These are phyloP conservation scores for Sphenostylis stenocarpa DNA, from an alignment of 306 rosid genomes.

Conservation along the genomic window DNA sequence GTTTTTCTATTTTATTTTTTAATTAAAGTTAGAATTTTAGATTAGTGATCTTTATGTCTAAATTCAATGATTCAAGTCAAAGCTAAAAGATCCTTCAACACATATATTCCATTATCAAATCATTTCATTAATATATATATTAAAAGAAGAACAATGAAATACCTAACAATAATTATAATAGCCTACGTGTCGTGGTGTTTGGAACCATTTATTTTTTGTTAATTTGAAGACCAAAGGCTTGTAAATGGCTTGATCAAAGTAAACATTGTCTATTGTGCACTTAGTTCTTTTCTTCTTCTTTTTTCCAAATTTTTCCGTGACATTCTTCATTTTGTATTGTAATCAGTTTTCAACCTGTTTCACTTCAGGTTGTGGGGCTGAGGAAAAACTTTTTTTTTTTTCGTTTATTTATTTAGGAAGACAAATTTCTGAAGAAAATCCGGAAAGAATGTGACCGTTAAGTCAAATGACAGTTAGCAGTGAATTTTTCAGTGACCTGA, in stretches of 20 bases:
- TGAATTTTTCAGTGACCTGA: neutral
- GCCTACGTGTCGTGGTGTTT: no score
- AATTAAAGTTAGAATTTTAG: neutral
- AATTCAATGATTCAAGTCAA: neutral
- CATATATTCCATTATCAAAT: neutral
- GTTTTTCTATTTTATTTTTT: neutral
- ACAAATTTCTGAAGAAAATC: neutral
- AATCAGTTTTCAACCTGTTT: neutral
- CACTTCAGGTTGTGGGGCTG: neutral
- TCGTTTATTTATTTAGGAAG: neutral
- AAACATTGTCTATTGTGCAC: no score
- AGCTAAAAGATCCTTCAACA: neutral
- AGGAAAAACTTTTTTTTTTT: neutral
- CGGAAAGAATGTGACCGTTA: constrained; percentile 7
- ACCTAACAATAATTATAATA: no score
- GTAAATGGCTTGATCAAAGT: no score
- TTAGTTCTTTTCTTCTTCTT: neutral
- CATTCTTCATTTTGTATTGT: neutral
- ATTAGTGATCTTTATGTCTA: neutral
- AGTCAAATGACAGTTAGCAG: neutral
- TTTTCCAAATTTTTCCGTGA: neutral
- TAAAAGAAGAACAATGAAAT: neutral
- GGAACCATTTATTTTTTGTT: no score
- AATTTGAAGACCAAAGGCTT: no score
- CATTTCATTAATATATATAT: no score